Conservation (phyloP, 257 asterid species). For the Perilla frutescens region DNA sequence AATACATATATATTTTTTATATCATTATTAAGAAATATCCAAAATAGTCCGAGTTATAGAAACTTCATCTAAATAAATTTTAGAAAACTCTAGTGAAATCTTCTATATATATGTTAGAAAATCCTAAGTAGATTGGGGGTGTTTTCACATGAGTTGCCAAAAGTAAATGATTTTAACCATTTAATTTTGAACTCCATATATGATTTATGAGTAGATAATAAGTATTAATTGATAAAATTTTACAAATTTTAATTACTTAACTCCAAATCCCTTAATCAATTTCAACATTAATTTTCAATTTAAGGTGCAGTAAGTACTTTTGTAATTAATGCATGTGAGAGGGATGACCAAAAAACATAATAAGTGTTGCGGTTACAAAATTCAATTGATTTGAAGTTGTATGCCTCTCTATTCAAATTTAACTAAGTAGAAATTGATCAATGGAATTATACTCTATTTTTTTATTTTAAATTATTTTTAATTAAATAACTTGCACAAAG, state of each 20-base stretch:
- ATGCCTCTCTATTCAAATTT: conserved; percentile 13
- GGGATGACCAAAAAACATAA: conserved; percentile 27
- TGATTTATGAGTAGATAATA: conserved; percentile 15
- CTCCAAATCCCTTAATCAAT: conserved; percentile 27
- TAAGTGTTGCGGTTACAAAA: conserved; percentile 33
- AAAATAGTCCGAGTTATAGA: too few relatives aligned
- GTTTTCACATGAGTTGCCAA: not conserved
- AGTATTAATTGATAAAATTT: not conserved
- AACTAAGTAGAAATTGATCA: not conserved
- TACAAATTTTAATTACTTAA: conserved; percentile 20
- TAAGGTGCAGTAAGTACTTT: conserved; percentile 27
- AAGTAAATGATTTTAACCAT: conserved; percentile 7
- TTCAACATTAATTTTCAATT: conserved; percentile 33
- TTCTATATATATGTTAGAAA: too few relatives aligned
- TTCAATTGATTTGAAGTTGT: conserved; percentile 27
- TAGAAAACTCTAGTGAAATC: too few relatives aligned
- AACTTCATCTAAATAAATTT: too few relatives aligned
- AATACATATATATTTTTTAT: too few relatives aligned
- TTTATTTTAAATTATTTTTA: not conserved
- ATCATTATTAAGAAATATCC: too few relatives aligned
- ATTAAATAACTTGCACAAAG: too few relatives aligned
- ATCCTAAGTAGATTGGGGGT: too few relatives aligned
- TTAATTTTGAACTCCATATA: not conserved
- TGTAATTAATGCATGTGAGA: conserved; percentile 31
- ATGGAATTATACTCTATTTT: not conserved